A percentile compares a stretch with the other conserved stretches of the same genome.
phyloP scores from a whole-genome alignment of 192 early-diverging fungal genomes.

The Coemansia sp. region DNA sequence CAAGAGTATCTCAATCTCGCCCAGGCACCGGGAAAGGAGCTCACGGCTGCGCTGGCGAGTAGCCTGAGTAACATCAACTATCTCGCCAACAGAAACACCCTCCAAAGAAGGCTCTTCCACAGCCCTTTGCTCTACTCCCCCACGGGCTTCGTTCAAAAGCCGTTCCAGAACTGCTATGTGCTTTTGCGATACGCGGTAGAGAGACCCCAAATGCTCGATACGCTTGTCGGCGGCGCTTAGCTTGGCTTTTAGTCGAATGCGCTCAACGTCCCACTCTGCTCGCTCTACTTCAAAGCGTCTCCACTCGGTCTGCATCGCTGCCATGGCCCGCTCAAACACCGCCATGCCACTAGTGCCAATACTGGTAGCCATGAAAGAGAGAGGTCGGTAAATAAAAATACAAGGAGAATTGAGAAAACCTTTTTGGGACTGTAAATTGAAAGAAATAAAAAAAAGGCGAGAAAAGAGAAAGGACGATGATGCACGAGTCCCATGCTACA shows the following conservation, averaged over 20 bases:
- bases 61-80: conserved; percentile 13
- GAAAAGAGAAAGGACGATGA: not conserved
- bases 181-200: conserved; percentile 23
- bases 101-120: not conserved
- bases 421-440: too few species aligned
- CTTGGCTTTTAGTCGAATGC: conserved; percentile 38
- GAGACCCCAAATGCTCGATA: conserved; percentile 21
- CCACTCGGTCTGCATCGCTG: conserved; percentile 35
- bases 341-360: not conserved
- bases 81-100: not conserved
- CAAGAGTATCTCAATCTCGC: conserved; percentile 31
- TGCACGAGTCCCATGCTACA: not conserved
- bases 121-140: too few species aligned
- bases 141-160: not conserved
- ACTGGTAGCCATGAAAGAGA: too few species aligned
- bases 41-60: conserved; percentile 13
- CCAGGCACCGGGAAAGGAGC: conserved; percentile 24
- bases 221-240: conserved; percentile 41
- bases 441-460: not conserved
- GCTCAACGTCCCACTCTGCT: conserved; percentile 43
- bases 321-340: conserved; percentile 37
- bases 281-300: conserved; percentile 46
- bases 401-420: not conserved
- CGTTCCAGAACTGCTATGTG: conserved; percentile 32
- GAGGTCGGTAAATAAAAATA: not conserved